A percentile compares a stretch with the other conserved stretches of the same genome.
These are phyloP conservation scores for Petunia axillaris DNA, from an alignment of 257 asterid genomes.

Conservation along the genomic window DNA sequence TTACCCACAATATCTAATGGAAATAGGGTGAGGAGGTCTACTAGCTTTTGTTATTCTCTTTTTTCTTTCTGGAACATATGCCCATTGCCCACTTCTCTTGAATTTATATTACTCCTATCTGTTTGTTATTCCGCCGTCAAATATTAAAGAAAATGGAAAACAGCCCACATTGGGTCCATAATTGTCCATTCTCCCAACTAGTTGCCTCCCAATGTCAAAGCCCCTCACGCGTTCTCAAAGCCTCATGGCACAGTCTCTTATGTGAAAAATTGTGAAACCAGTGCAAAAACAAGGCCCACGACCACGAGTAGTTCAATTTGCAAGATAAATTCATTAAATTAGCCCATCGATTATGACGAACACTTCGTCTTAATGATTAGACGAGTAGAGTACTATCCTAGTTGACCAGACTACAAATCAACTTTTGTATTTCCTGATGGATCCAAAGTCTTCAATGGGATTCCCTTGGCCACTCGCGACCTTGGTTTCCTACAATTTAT, in stretches of 20 bases:
- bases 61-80: too few species aligned
- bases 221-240: slow-evolving; percentile 1
- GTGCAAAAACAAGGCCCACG: background rate
- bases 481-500: too few species aligned
- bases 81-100: background rate
- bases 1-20: too few species aligned
- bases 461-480: too few species aligned
- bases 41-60: too few species aligned
- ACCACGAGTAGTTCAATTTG: background rate
- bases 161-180: background rate
- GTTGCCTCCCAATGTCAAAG: background rate
- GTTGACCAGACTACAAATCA: too few species aligned
- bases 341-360: background rate
- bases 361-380: background rate
- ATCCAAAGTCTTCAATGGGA: too few species aligned
- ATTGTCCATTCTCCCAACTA: background rate
- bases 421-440: too few species aligned
- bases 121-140: slow-evolving; percentile 5
- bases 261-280: background rate
- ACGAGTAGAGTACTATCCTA: background rate
- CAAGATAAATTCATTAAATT: background rate
- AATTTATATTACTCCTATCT: background rate
- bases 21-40: too few species aligned
- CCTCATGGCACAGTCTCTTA: background rate
- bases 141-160: background rate